Conservation (phyloP, 179 eudicot genomes). For the Beta macrorhiza region DNA sequence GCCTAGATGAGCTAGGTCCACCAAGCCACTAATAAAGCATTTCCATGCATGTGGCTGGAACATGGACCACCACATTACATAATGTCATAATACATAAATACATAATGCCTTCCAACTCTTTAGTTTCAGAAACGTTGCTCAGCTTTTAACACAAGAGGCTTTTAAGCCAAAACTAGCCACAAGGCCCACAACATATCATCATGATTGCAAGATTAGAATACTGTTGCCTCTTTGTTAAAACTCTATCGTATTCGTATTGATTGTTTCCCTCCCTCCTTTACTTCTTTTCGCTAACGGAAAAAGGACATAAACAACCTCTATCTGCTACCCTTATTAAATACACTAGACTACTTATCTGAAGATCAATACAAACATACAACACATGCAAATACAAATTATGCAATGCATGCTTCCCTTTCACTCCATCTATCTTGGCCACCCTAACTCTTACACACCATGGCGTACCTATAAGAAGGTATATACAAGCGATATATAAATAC, state of each 20-base stretch:
- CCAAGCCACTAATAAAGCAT: slow-evolving; percentile 7
- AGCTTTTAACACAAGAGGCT: background rate
- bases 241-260: background rate
- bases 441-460: background rate
- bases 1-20: background rate
- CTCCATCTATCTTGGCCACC: background rate
- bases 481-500: too few species aligned
- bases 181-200: background rate
- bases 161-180: slow-evolving; percentile 5
- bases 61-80: slow-evolving; percentile 11
- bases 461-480: too few species aligned
- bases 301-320: background rate
- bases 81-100: background rate
- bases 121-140: background rate
- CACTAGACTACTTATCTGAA: too few species aligned
- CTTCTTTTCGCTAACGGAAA: background rate
- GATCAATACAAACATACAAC: too few species aligned
- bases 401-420: background rate
- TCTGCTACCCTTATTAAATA: too few species aligned
- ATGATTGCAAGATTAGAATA: background rate
- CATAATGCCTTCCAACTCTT: slow-evolving; percentile 6
- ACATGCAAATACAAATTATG: too few species aligned
- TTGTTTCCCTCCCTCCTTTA: background rate
- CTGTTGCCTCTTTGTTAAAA: background rate
- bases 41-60: slow-evolving; percentile 1